Conservation (phyloP, 2,329 filamentous ascomycete genomes). For the Claviceps africana region DNA sequence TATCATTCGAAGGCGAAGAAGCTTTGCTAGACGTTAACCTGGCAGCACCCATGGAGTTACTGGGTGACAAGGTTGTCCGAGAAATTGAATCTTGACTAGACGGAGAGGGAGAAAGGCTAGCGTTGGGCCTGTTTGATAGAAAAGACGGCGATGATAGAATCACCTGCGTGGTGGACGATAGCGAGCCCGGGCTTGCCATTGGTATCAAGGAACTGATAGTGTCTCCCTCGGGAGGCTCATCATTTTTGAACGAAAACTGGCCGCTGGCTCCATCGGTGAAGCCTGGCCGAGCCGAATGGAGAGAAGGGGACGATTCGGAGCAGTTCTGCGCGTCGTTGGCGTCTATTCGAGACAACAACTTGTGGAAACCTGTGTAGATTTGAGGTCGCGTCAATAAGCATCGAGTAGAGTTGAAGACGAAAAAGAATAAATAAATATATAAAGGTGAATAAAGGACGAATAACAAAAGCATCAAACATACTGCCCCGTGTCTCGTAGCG, state of each 20-base stretch:
- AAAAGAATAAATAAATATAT: neutral
- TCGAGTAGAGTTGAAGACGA: too few species aligned
- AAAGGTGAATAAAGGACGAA: neutral
- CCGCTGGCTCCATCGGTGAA: neutral
- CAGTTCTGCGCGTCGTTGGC: neutral
- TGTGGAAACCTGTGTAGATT: neutral
- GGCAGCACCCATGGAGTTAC: too few species aligned
- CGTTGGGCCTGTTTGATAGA: neutral
- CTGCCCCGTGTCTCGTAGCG: constrained; percentile 1
- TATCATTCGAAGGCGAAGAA: too few species aligned
- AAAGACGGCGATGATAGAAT: neutral
- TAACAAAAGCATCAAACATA: neutral
- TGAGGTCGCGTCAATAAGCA: too few species aligned
- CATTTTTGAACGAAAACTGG: neutral
- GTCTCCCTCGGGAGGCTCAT: neutral
- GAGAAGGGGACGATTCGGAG: neutral
- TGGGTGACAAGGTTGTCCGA: neutral
- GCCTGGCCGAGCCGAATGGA: neutral
- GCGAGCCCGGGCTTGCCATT: neutral
- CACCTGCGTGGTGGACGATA: neutral
- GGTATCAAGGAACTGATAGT: neutral
- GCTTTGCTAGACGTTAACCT: neutral
- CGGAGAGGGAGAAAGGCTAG: neutral
- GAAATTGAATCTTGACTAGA: too few species aligned
- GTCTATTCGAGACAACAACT: neutral